phyloP scores from a whole-genome alignment of 345 rosid species.

The Eucalyptus globulus region DNA sequence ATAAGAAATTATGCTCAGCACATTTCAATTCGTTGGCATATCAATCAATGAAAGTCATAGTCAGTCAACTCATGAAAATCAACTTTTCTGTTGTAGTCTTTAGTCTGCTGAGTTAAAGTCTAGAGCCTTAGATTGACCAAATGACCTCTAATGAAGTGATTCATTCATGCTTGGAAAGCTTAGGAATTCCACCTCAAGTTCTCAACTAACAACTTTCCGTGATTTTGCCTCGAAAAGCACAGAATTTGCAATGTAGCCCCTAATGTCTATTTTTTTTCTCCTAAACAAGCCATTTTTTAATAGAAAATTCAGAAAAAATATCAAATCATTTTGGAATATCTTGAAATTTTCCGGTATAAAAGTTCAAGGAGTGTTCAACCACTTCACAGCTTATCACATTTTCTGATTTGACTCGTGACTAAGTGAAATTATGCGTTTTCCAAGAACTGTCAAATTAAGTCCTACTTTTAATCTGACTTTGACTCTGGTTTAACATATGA shows the following conservation, averaged over 20 bases:
- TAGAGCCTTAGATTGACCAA: neutral
- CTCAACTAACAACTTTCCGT: neutral
- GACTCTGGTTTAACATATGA: neutral
- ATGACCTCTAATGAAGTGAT: neutral
- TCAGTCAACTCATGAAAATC: neutral
- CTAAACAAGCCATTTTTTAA: neutral
- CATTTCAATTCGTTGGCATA: neutral
- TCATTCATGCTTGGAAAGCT: neutral
- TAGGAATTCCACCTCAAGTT: neutral
- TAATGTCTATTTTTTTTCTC: neutral
- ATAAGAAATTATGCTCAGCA: neutral
- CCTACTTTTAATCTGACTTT: neutral
- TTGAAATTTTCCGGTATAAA: neutral
- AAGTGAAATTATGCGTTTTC: neutral
- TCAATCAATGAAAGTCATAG: neutral
- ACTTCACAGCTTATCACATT: neutral
- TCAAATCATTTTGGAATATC: neutral
- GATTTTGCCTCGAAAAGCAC: neutral
- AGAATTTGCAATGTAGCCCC: neutral
- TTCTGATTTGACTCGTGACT: neutral
- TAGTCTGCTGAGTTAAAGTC: neutral
- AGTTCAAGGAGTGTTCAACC: neutral
- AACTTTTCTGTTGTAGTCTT: neutral
- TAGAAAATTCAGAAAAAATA: neutral
- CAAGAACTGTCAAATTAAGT: neutral